Evolutionary conservation across 345 rosid genomes (phyloP).

Genomic region (Gossypium stocksii): DNA sequence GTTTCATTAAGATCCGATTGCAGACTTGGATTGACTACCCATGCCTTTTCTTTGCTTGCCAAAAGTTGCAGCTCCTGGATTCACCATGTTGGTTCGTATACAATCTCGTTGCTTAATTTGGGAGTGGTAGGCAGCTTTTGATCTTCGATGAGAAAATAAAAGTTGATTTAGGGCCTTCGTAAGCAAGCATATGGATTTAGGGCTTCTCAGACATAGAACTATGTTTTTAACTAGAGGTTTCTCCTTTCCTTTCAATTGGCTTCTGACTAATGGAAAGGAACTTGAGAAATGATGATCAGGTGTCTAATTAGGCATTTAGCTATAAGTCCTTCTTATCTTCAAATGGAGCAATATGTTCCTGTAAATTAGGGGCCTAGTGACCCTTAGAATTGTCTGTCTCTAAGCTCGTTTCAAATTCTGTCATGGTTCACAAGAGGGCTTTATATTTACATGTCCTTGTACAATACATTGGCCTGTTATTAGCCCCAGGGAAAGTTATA

Average conservation of each 20-base stretch:
- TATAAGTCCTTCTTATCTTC: background rate
- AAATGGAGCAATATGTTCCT: background rate
- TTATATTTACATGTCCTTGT: background rate
- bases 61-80: background rate
- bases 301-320: slow-evolving; percentile 1
- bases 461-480: background rate
- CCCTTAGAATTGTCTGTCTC: background rate
- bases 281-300: background rate
- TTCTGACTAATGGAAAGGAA: background rate
- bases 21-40: background rate
- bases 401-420: background rate
- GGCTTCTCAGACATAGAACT: background rate
- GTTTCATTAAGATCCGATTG: background rate
- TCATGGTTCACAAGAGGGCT: background rate
- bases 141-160: background rate
- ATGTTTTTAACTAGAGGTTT: background rate
- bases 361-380: background rate
- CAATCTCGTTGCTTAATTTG: background rate
- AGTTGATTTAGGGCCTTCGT: background rate
- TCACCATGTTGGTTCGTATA: background rate
- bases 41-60: background rate
- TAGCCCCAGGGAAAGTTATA: background rate
- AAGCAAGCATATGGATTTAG: background rate
- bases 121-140: background rate
- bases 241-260: background rate